These are phyloP conservation scores for Hirschioporus abietinus DNA, from an alignment of 768 basidiomycete species.

Conservation along the genomic window DNA sequence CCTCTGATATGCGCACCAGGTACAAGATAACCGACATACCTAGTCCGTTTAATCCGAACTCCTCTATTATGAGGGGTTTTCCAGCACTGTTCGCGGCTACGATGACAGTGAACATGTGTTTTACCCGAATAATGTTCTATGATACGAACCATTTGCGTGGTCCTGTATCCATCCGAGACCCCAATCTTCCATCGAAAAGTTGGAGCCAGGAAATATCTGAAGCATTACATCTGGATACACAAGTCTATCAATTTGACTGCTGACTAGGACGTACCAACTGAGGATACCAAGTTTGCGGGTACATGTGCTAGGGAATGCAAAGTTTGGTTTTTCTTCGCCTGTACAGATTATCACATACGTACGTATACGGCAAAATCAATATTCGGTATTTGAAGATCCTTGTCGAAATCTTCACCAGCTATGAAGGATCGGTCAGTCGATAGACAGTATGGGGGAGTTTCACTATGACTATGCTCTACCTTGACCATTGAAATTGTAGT, in stretches of 20 bases:
- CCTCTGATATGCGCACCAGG: background rate
- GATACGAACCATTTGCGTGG: slow-evolving; percentile 27
- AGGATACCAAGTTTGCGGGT: slow-evolving; percentile 23
- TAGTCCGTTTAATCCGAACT: slow-evolving; percentile 30
- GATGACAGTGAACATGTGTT: slow-evolving; percentile 1
- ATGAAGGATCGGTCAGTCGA: background rate
- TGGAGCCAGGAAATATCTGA: slow-evolving; percentile 43
- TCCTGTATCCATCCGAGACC: slow-evolving; percentile 29
- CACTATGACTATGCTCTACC: slow-evolving; percentile 22
- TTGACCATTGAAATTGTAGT: slow-evolving; percentile 55
- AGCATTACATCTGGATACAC: background rate
- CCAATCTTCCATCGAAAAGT: slow-evolving; percentile 35
- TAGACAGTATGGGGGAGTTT: background rate
- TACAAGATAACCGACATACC: slow-evolving; percentile 24
- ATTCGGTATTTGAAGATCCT: slow-evolving; percentile 40
- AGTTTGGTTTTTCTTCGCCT: background rate
- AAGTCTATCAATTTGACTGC: background rate
- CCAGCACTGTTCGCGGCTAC: slow-evolving; percentile 39
- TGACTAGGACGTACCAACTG: slow-evolving; percentile 19
- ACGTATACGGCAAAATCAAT: slow-evolving; percentile 56
- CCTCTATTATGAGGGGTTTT: slow-evolving; percentile 28
- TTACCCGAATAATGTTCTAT: background rate
- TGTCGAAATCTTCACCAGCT: slow-evolving; percentile 54
- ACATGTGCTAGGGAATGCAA: slow-evolving; percentile 16
- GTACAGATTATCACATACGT: slow-evolving; percentile 14